Base-by-base conservation (phyloP, 2,329 filamentous ascomycete genomes). In the Lachnellula arida region DNA sequence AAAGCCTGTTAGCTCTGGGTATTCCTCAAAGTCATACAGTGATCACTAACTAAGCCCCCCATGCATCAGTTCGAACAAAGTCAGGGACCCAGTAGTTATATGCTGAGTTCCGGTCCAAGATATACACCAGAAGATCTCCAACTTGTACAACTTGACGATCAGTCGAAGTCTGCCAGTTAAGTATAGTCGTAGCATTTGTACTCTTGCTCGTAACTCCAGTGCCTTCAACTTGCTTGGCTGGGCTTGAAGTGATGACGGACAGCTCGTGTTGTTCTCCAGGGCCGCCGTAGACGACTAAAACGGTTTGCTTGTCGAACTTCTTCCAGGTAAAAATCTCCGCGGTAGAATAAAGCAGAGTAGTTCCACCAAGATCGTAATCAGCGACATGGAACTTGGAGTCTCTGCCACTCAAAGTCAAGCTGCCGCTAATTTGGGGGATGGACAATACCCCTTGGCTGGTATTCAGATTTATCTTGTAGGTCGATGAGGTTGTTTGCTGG, bases 271-370 rank as follows among this genome's bases (percentile, higher is more conserved):
- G 72, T 63, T 89, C 86, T 14, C 76, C 76, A 0, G 78, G 74
- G 0, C 81, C 84, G 3, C 82, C 83, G 60, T 89, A 89, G 3
- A 89, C 71, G 1, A 89, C 70, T 2, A 88, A 69, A 1, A 84
- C 78, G 14, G 81, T 85, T 67, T 78, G 80, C 40, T 78, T 72
- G 0, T 74, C 75, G 57, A 86, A 84, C 51, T 80, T 77, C 68
- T 89, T 86, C 81, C 85, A 87, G 0, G 85, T 88, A 59, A 85
- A 82, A 23, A 89, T 80, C 64, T 90, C 86, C 0, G 84, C 84
- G 2, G 86, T 86, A 0, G 83, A 88, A 70, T 89, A 90, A 0
- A 88, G 68, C 15, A 90, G 65, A 1, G 74, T 80, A 5, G 74
- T 71, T n/a, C 78, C 77, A 0, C 82, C 84, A 47, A 89, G 71